Evolutionary conservation across 2,329 filamentous ascomycete genomes (phyloP), one percentile per base, ranked within the genome.

Genomic region (Lasiodiplodia citricola): DNA sequence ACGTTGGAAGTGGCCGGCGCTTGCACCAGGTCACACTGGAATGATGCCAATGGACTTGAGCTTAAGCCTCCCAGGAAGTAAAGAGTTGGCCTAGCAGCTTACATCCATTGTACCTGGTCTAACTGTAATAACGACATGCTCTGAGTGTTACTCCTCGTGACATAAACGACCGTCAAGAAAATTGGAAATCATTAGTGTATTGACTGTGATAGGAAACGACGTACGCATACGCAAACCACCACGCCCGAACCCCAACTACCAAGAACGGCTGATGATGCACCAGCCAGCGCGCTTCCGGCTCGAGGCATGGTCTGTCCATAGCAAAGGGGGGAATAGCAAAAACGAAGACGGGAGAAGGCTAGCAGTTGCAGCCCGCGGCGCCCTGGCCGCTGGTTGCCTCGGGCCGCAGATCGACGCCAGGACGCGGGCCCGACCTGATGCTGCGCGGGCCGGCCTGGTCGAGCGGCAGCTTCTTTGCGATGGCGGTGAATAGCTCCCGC

Each of bases 381-480:
- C 89, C 86, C 68, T 88, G 88, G 68, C 83, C 84, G 72, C 77
- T 74, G 68, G 88, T 84, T 67, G 88, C 83, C 77, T 90, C 86
- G 44, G 87, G 87, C 74, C 89, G 86, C 72, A 92, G 82, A 79
- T 92, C 89, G 47, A 92, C 90, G 66, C 90, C 90, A 68, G 86
- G 84, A 72, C 87, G 84, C 72, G 87, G 85, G 72, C 86, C 87
- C 8, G 81, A 82, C 74, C 94, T 87, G 78, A 94, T 86, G 80
- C 94, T 94, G 79, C 95, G 89, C 71, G 95, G 93, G n/a, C 94
- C 95, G 63, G 90, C 94, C 82, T 98, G 96, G 78, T 99, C 96
- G 74, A 98, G 90, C 38, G 96, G 96, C 73, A 99, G 87, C 83
- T 97, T 98, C 90, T 95, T 97, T 71, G 96, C 96, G 79, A 99